Evolutionary conservation across 2,329 filamentous ascomycete species (phyloP).

Genomic region (Colletotrichum nymphaeae): DNA sequence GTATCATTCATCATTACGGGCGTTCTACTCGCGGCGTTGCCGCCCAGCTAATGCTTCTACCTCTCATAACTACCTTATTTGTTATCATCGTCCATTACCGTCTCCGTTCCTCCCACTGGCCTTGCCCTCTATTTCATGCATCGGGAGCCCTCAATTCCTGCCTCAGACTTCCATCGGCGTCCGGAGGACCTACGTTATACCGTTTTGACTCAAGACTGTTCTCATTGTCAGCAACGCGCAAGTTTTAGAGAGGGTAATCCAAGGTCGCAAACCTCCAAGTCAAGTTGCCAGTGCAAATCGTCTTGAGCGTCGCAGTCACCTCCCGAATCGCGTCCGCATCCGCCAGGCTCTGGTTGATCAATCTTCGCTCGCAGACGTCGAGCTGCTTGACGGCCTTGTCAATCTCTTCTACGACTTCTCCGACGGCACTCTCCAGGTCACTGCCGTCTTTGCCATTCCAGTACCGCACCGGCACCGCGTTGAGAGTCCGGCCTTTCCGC

Average conservation of each 20-base stretch:
- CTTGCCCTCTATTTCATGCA: background rate
- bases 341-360: slow-evolving; percentile 12
- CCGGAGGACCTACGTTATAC: slow-evolving; percentile 22
- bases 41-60: background rate
- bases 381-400: slow-evolving; percentile 25
- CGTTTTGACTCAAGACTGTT: slow-evolving; percentile 20
- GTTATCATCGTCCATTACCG: background rate
- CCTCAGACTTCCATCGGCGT: slow-evolving; percentile 23
- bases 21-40: background rate
- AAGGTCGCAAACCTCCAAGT: slow-evolving; percentile 27
- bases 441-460: slow-evolving; percentile 12
- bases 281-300: slow-evolving; percentile 32
- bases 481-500: slow-evolving; percentile 21
- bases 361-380: slow-evolving; percentile 21
- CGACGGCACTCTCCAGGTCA: slow-evolving; percentile 11
- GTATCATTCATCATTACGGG: slow-evolving; percentile 32
- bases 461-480: slow-evolving; percentile 22
- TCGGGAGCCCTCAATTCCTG: slow-evolving; percentile 5
- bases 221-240: background rate
- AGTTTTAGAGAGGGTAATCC: no score
- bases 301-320: slow-evolving; percentile 23
- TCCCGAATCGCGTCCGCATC: slow-evolving; percentile 15
- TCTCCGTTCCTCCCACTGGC: background rate
- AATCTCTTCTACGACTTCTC: slow-evolving; percentile 21
- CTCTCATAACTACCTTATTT: background rate